These are phyloP conservation scores for Plasmodium chabaudi DNA, from an alignment of 169 alveolate genomes.

Conservation along the genomic window DNA sequence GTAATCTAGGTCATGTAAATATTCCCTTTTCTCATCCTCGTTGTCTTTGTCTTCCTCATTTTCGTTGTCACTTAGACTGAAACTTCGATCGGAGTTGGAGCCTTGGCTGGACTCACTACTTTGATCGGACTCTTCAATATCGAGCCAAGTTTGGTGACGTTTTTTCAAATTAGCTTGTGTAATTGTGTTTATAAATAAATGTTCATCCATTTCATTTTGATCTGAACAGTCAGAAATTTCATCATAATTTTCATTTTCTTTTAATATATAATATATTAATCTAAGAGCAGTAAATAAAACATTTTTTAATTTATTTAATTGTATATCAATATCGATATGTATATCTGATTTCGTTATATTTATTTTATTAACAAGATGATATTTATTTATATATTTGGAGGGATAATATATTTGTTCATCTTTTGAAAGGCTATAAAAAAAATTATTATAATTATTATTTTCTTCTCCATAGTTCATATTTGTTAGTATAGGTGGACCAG, in stretches of 20 bases:
- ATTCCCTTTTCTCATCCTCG: background rate
- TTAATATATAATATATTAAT: slow-evolving; percentile 16
- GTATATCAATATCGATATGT: slow-evolving; percentile 42
- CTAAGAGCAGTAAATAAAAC: slow-evolving; percentile 24
- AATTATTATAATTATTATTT: slow-evolving; percentile 52
- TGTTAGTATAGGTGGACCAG: slow-evolving; percentile 2
- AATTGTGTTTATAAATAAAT: background rate
- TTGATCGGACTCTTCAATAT: background rate
- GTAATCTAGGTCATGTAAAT: slow-evolving; percentile 11
- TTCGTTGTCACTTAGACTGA: too few relatives aligned
- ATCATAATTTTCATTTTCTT: background rate
- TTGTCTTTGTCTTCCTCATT: background rate
- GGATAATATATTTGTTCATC: background rate
- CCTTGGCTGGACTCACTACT: background rate
- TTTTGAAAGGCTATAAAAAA: slow-evolving; percentile 18
- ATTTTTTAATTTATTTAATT: slow-evolving; percentile 45
- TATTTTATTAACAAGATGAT: slow-evolving; percentile 27
- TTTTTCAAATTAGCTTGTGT: slow-evolving; percentile 11
- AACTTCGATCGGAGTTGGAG: background rate
- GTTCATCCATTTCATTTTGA: slow-evolving; percentile 20
- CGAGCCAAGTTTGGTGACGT: background rate
- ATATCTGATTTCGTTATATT: background rate
- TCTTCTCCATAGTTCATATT: slow-evolving; percentile 39
- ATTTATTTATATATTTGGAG: slow-evolving; percentile 28
- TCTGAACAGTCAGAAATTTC: background rate